A percentile compares a stretch with the other conserved stretches of the same genome.
Conservation (phyloP, 78 protist genomes). For the Pigoraptor vietnamica region DNA sequence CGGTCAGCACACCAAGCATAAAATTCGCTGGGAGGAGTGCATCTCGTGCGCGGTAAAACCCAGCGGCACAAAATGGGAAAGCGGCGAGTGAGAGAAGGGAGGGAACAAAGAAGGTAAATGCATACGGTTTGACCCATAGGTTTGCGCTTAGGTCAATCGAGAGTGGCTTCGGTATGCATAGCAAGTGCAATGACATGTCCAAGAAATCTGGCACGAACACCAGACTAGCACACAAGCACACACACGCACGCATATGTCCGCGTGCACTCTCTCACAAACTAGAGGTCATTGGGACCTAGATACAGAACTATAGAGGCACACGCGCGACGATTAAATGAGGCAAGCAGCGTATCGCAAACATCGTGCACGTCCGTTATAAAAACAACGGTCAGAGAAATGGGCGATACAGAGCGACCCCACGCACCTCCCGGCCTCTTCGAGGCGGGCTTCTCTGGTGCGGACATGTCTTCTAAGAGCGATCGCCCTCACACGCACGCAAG, state of each 20-base stretch:
- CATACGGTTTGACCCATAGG: no score
- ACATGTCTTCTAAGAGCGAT: no score
- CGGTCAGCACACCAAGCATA: background rate
- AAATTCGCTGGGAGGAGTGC: background rate
- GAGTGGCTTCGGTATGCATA: no score
- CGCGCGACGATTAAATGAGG: no score
- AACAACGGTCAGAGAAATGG: background rate
- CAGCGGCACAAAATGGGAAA: background rate
- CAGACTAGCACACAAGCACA: background rate
- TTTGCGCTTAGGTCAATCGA: no score
- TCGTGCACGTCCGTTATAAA: no score
- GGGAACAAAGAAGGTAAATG: background rate
- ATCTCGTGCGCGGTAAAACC: no score
- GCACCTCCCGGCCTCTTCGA: background rate
- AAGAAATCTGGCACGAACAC: no score
- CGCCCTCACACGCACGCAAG: no score
- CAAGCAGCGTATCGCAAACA: no score
- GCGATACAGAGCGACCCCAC: background rate
- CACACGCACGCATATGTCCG: background rate
- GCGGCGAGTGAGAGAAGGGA: background rate
- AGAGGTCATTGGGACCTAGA: background rate
- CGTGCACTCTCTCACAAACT: background rate
- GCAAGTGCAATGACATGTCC: no score
- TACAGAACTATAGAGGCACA: no score
- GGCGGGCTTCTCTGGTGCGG: background rate